These are phyloP conservation scores for Elaeagnus macrophylla DNA, from an alignment of 306 rosid genomes.

Conservation along the genomic window DNA sequence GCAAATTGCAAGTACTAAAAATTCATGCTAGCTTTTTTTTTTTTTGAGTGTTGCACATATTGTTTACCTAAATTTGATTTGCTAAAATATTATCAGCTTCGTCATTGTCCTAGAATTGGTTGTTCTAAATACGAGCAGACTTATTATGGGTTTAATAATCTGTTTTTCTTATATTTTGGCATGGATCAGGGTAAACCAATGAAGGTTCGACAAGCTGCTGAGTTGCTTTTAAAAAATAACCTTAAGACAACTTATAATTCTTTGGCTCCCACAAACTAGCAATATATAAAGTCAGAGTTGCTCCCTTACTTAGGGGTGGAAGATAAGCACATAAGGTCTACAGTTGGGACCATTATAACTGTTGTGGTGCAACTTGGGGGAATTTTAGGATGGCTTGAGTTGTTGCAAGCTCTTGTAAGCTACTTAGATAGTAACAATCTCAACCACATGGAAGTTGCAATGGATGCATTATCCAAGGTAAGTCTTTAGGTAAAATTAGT, in stretches of 20 bases:
- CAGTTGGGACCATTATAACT: conserved; percentile 76
- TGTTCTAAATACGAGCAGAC: too few species aligned
- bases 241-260: conserved; percentile 50
- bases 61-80: too few species aligned
- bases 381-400: too few species aligned
- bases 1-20: too few species aligned
- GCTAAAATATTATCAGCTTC: too few species aligned
- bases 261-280: too few species aligned
- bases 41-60: too few species aligned
- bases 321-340: conserved; percentile 84
- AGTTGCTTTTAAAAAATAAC: conserved; percentile 77
- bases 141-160: too few species aligned
- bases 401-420: too few species aligned
- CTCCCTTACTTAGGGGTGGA: conserved; percentile 86
- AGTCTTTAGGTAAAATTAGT: conserved; percentile 11
- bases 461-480: conserved; percentile 99
- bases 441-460: conserved; percentile 99
- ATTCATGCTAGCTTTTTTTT: too few species aligned
- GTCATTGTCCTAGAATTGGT: too few species aligned
- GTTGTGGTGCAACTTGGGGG: conserved; percentile 82
- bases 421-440: too few species aligned
- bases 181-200: conserved; percentile 63
- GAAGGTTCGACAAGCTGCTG: conserved; percentile 96
- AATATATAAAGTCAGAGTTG: conserved; percentile 89
- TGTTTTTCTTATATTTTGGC: conserved; percentile 15